Evolutionary conservation across 1,284 basidiomycete species (phyloP).

Genomic region (Gymnopus androsaceus): DNA sequence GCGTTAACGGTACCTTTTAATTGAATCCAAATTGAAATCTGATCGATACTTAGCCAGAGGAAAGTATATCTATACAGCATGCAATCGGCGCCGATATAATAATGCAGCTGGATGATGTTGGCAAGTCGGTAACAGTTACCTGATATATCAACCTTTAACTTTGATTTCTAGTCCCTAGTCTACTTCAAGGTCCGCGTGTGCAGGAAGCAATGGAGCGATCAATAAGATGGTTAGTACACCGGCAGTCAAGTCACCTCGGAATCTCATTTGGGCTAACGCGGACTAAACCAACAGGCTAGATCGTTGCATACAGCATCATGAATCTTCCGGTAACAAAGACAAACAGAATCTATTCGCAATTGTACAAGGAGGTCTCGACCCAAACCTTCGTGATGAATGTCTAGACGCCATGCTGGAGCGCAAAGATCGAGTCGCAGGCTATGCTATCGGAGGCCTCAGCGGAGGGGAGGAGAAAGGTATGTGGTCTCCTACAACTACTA

Average conservation of each 20-base stretch:
- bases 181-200: constrained; percentile 75
- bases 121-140: constrained; percentile 42
- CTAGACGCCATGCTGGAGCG: constrained; percentile 79
- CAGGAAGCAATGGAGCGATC: constrained; percentile 82
- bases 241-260: too few species aligned
- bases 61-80: constrained; percentile 52
- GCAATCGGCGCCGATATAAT: constrained; percentile 87
- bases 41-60: constrained; percentile 16
- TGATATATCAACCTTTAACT: constrained; percentile 8
- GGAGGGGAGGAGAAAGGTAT: constrained; percentile 86
- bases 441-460: constrained; percentile 82
- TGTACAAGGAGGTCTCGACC: constrained; percentile 81
- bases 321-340: constrained; percentile 59
- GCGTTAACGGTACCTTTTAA: too few species aligned
- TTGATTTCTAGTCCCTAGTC: constrained; percentile 60
- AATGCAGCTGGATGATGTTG: constrained; percentile 90
- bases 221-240: constrained; percentile 60
- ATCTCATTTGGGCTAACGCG: background rate
- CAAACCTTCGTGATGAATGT: constrained; percentile 68
- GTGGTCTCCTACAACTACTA: background rate
- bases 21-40: background rate
- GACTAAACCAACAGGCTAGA: constrained; percentile 65
- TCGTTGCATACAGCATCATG: constrained; percentile 76
- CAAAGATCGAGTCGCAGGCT: constrained; percentile 72
- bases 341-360: constrained; percentile 85